Evolutionary conservation across 2,329 filamentous ascomycete genomes (phyloP).

Genomic region (Parafenestella ontariensis): DNA sequence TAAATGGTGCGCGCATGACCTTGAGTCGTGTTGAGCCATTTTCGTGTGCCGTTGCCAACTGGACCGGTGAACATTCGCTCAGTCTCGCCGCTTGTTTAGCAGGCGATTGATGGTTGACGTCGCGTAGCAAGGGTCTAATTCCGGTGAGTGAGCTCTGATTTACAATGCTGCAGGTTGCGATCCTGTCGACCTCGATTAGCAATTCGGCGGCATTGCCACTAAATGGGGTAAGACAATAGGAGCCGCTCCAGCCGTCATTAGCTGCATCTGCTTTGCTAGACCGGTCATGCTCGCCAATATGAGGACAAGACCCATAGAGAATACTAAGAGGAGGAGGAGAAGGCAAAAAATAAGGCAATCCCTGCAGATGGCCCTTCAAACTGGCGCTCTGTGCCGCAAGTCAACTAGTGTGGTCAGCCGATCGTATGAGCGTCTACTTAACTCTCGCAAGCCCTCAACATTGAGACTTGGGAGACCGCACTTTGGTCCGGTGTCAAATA

Average conservation of each 20-base stretch:
- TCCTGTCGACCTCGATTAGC: conserved; percentile 7
- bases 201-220: conserved; percentile 4
- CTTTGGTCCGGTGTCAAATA: not conserved
- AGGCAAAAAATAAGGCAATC: conserved; percentile 21
- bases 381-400: conserved; percentile 6
- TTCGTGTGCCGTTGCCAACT: not conserved
- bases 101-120: conserved; percentile 4
- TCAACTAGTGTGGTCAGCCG: conserved; percentile 17
- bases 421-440: conserved; percentile 26
- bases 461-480: not conserved
- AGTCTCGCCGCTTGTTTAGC: not conserved
- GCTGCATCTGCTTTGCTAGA: conserved; percentile 4
- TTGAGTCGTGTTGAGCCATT: conserved; percentile 1
- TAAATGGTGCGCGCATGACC: conserved; percentile 12
- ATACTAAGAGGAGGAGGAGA: conserved; percentile 1
- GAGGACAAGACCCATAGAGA: conserved; percentile 11
- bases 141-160: conserved; percentile 14
- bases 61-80: conserved; percentile 13
- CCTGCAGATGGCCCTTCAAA: conserved; percentile 21
- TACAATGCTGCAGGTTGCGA: conserved; percentile 12
- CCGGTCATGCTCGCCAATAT: conserved; percentile 19
- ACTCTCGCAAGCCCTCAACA: conserved; percentile 20
- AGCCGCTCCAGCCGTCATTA: conserved; percentile 20
- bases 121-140: conserved; percentile 7
- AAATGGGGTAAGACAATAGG: conserved; percentile 5